Conservation (phyloP, 2,329 filamentous ascomycete species). For the Alternaria infectoria region DNA sequence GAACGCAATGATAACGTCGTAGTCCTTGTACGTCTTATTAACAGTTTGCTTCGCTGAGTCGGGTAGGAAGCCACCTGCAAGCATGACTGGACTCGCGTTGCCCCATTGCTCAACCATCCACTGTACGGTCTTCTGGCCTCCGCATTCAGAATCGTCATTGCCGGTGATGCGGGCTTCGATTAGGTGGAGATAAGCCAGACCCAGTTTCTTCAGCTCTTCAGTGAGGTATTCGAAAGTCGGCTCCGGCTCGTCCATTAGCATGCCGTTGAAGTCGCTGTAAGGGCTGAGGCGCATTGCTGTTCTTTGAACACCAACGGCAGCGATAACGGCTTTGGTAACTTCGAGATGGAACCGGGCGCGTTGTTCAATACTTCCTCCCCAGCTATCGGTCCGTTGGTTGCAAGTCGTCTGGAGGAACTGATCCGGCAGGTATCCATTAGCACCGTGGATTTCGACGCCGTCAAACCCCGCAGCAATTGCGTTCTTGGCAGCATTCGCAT, state of each 20-base stretch:
- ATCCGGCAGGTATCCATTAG: slow-evolving; percentile 71
- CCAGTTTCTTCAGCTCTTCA: neutral
- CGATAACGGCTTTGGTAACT: slow-evolving; percentile 56
- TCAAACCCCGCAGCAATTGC: slow-evolving; percentile 63
- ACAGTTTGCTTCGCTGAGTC: slow-evolving; percentile 40
- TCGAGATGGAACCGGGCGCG: slow-evolving; percentile 60
- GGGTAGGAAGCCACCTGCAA: slow-evolving; percentile 50
- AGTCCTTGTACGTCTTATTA: slow-evolving; percentile 46
- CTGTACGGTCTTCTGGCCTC: slow-evolving; percentile 16
- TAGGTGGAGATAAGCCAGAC: slow-evolving; percentile 3
- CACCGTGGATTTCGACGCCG: slow-evolving; percentile 62
- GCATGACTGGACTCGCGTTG: slow-evolving; percentile 29
- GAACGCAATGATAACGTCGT: slow-evolving; percentile 45
- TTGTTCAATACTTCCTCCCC: slow-evolving; percentile 58
- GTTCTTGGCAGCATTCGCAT: slow-evolving; percentile 50
- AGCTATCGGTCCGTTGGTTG: slow-evolving; percentile 59
- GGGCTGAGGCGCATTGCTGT: slow-evolving; percentile 65
- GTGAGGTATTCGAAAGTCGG: slow-evolving; percentile 8
- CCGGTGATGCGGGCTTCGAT: slow-evolving; percentile 13
- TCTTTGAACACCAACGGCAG: slow-evolving; percentile 60
- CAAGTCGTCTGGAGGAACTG: slow-evolving; percentile 67
- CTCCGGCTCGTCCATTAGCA: slow-evolving; percentile 64
- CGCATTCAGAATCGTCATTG: slow-evolving; percentile 18
- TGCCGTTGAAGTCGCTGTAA: slow-evolving; percentile 66
- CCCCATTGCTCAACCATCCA: slow-evolving; percentile 17